These are phyloP conservation scores for Bipolaris oryzae DNA, from an alignment of 2,329 filamentous ascomycete species.

Conservation along the genomic window DNA sequence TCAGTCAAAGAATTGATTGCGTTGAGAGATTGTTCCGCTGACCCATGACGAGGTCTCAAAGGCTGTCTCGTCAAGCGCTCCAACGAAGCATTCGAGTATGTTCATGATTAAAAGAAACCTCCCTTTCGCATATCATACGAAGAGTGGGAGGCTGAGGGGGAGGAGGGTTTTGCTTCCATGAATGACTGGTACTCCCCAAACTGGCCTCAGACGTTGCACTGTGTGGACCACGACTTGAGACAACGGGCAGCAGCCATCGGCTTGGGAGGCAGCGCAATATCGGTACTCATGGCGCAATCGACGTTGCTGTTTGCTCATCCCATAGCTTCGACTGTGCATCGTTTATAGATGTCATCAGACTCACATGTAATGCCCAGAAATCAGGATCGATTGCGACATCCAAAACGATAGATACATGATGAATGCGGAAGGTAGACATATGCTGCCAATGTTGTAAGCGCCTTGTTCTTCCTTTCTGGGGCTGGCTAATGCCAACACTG, in stretches of 20 bases:
- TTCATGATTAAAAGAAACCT: neutral
- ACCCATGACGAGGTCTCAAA: neutral
- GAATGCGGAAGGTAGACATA: neutral
- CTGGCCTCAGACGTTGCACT: neutral
- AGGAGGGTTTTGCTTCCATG: neutral
- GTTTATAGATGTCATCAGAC: neutral
- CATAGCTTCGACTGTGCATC: too few species aligned
- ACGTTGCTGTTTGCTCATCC: neutral
- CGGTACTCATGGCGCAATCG: neutral
- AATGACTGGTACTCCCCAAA: neutral
- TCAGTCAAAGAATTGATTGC: neutral
- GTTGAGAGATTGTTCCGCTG: neutral
- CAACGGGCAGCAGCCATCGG: neutral
- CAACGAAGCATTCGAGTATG: neutral
- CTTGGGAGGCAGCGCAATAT: neutral
- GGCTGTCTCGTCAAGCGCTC: neutral
- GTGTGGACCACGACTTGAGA: neutral
- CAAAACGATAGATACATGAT: neutral
- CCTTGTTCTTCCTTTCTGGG: neutral
- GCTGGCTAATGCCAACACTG: neutral
- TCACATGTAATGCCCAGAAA: neutral
- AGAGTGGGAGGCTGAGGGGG: neutral
- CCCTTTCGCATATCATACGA: too few species aligned
- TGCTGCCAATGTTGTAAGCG: neutral
- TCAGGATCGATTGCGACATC: neutral